These are phyloP conservation scores for Xanthoconium separans DNA, from an alignment of 1,284 basidiomycete genomes.

Conservation along the genomic window DNA sequence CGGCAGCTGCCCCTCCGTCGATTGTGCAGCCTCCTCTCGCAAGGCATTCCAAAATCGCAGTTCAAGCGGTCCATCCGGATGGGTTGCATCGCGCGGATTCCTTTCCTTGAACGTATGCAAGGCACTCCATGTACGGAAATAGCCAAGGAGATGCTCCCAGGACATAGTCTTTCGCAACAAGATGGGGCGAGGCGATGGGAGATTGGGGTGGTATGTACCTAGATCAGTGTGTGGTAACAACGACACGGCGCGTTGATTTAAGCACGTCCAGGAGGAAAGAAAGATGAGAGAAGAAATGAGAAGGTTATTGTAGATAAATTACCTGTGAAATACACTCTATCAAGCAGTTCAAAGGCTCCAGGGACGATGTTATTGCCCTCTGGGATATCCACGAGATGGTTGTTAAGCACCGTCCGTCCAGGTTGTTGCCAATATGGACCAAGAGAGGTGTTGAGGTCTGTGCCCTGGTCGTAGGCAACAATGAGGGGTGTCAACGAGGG, in stretches of 20 bases:
- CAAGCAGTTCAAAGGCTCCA: constrained; percentile 39
- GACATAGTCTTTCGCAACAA: constrained; percentile 32
- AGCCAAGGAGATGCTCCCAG: background rate
- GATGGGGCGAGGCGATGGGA: constrained; percentile 43
- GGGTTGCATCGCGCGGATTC: constrained; percentile 56
- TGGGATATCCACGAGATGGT: constrained; percentile 67
- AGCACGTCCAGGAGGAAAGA: background rate
- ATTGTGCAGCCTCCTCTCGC: constrained; percentile 30
- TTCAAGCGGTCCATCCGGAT: constrained; percentile 59
- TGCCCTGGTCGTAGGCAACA: constrained; percentile 58
- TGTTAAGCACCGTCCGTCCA: constrained; percentile 70
- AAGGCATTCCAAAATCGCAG: constrained; percentile 57
- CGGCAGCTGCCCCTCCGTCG: constrained; percentile 16
- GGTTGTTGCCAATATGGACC: constrained; percentile 81
- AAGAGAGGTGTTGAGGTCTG: constrained; percentile 51
- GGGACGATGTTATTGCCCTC: constrained; percentile 45
- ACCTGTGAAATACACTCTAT: constrained; percentile 59
- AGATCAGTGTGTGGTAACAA: background rate
- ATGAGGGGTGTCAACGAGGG: constrained; percentile 62
- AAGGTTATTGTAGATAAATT: background rate
- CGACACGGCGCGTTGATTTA: background rate
- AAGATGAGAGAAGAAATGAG: constrained; percentile 4
- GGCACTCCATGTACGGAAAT: constrained; percentile 14
- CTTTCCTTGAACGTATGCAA: constrained; percentile 17
- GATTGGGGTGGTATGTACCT: constrained; percentile 41